A percentile compares a stretch with the other conserved stretches of the same genome.
phyloP scores from a whole-genome alignment of 331 rosid species.

The Pyracantha coccinea region DNA sequence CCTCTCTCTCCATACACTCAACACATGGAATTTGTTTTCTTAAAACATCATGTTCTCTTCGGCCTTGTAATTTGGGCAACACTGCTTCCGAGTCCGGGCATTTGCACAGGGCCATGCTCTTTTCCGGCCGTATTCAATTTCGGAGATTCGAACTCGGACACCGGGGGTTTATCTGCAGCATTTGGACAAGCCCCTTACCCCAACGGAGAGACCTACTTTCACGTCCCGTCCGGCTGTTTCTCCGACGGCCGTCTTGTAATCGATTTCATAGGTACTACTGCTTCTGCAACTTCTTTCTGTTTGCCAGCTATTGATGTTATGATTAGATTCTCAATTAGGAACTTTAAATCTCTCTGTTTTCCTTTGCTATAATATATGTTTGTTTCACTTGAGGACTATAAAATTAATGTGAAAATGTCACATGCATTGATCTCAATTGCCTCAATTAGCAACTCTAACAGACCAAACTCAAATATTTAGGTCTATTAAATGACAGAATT shows the following conservation, averaged over 20 bases:
- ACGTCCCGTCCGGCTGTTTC: slow-evolving; percentile 38
- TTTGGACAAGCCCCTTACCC: slow-evolving; percentile 58
- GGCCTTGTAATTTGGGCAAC: slow-evolving; percentile 12
- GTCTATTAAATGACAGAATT: too few species aligned
- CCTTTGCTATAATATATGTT: too few species aligned
- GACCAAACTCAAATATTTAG: too few species aligned
- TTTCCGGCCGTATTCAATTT: slow-evolving; percentile 51
- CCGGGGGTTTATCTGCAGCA: slow-evolving; percentile 47
- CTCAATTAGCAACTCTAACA: too few species aligned
- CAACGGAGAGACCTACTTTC: slow-evolving; percentile 50
- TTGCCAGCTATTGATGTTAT: background rate
- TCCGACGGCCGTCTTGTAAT: slow-evolving; percentile 54
- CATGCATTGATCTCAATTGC: too few species aligned
- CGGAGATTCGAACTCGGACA: slow-evolving; percentile 61
- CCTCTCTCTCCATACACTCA: too few species aligned
- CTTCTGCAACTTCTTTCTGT: background rate
- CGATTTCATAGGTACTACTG: slow-evolving; percentile 46
- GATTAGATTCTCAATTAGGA: background rate
- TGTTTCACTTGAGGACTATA: background rate
- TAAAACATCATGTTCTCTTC: background rate
- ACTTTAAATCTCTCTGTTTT: too few species aligned
- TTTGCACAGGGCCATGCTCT: slow-evolving; percentile 4
- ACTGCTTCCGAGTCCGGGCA: background rate
- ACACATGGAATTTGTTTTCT: slow-evolving; percentile 11
- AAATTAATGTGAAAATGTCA: background rate